Percentiles rank a stretch among this genome's conserved stretches.
Evolutionary conservation across 2,329 filamentous ascomycete species (phyloP).

Genomic region (Sporothrix pallida): DNA sequence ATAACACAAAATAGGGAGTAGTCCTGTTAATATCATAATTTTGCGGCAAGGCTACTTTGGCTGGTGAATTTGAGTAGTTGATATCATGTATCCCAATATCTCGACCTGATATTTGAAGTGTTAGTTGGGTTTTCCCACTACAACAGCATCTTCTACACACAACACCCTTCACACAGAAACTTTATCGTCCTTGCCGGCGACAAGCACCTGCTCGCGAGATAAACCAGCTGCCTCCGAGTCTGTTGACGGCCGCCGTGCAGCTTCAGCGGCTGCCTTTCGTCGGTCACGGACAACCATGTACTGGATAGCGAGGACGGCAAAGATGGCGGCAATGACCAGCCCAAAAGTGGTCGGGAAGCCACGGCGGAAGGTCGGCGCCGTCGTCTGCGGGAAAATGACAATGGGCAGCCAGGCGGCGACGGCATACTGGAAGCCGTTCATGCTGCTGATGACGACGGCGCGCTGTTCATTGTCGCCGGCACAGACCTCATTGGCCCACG

Average conservation of each 20-base stretch:
- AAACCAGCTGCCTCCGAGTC: neutral
- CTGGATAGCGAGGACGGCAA: slow-evolving; percentile 27
- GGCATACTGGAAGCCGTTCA: slow-evolving; percentile 40
- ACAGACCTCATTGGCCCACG: slow-evolving; percentile 40
- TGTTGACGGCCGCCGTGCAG: neutral
- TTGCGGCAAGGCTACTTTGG: too few species aligned
- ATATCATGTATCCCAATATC: too few species aligned
- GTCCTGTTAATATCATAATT: too few species aligned
- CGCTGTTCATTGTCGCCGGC: slow-evolving; percentile 40
- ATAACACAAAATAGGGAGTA: neutral
- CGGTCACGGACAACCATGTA: slow-evolving; percentile 18
- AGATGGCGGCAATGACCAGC: slow-evolving; percentile 21
- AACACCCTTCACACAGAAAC: neutral
- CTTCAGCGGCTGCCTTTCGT: neutral
- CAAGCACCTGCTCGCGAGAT: slow-evolving; percentile 13
- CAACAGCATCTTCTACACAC: too few species aligned
- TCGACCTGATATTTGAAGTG: too few species aligned
- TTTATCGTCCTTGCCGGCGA: slow-evolving; percentile 16
- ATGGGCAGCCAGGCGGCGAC: slow-evolving; percentile 41
- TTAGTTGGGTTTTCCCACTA: too few species aligned
- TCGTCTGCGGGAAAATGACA: slow-evolving; percentile 37
- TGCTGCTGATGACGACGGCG: slow-evolving; percentile 39
- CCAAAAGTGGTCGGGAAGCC: slow-evolving; percentile 26
- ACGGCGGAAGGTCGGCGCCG: slow-evolving; percentile 29
- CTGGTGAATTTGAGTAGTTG: too few species aligned